These are phyloP conservation scores for Aquilaria sinensis DNA, from an alignment of 345 rosid genomes.

Conservation along the genomic window DNA sequence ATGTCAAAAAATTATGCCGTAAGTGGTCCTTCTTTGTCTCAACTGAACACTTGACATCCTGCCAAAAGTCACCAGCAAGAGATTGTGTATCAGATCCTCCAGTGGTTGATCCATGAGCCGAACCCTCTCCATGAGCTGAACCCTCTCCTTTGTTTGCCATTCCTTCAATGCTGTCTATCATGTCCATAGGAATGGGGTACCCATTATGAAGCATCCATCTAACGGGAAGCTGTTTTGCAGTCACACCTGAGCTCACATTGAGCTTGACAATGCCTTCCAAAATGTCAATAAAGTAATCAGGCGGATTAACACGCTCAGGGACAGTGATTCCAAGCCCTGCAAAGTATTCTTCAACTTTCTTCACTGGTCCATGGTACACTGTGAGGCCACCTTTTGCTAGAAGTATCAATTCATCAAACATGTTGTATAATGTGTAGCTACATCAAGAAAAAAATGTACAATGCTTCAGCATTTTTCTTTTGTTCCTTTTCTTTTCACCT, in stretches of 20 bases:
- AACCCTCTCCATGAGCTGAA: constrained; percentile 55
- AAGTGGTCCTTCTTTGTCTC: constrained; percentile 56
- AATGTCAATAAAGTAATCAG: constrained; percentile 95
- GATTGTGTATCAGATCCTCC: constrained; percentile 40
- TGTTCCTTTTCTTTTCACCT: not conserved
- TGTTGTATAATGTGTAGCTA: constrained; percentile 83
- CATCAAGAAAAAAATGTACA: constrained; percentile 4
- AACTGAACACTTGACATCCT: constrained; percentile 61
- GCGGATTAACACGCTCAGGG: constrained; percentile 93
- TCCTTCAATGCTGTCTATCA: constrained; percentile 63
- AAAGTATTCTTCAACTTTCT: constrained; percentile 92
- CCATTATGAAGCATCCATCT: constrained; percentile 99
- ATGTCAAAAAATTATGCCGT: constrained; percentile 36
- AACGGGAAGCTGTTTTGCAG: constrained; percentile 72
- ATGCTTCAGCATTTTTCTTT: too few relatives aligned
- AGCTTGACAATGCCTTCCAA: constrained; percentile 87
- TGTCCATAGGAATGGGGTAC: constrained; percentile 81
- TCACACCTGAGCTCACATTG: constrained; percentile 49
- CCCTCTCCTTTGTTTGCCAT: constrained; percentile 34
- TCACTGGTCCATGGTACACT: constrained; percentile 91
- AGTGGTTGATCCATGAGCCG: constrained; percentile 11
- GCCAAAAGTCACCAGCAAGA: constrained; percentile 83
- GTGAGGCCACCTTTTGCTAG: constrained; percentile 93
- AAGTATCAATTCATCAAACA: constrained; percentile 97
- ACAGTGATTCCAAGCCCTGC: constrained; percentile 66